Percentiles rank a stretch among this genome's conserved stretches.
Evolutionary conservation across 441 rosid genomes (phyloP).

Genomic region (Corymbia citriodora): DNA sequence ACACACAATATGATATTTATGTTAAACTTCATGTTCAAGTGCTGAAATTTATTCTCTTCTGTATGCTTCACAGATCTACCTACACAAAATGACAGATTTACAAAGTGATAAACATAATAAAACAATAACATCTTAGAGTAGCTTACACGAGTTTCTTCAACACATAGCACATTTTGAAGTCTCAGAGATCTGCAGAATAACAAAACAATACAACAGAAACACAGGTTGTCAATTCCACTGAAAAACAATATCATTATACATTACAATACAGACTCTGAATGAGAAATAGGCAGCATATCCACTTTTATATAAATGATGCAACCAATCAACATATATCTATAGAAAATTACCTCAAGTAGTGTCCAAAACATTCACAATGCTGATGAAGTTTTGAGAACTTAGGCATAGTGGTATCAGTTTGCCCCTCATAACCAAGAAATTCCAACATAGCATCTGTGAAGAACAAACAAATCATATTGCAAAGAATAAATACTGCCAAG

Average conservation of each 20-base stretch:
- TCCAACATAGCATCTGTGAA: slow-evolving; percentile 45
- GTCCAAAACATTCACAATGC: slow-evolving; percentile 64
- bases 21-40: not conserved
- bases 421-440: slow-evolving; percentile 44
- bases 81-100: not conserved
- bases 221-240: not conserved
- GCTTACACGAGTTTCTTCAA: slow-evolving; percentile 72
- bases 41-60: not conserved
- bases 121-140: not conserved
- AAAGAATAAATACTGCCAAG: not conserved
- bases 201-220: slow-evolving; percentile 4
- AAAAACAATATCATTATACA: not conserved
- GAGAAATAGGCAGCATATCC: not conserved
- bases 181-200: slow-evolving; percentile 58
- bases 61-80: not conserved
- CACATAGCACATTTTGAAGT: slow-evolving; percentile 76
- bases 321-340: not conserved
- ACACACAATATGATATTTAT: not conserved
- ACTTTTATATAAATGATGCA: not conserved
- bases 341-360: slow-evolving; percentile 44
- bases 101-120: too few species aligned
- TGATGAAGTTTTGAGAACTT: slow-evolving; percentile 43
- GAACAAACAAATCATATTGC: not conserved
- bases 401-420: slow-evolving; percentile 14
- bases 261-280: not conserved